Evolutionary conservation across 2,329 filamentous ascomycete species (phyloP).

Genomic region (Xylaria digitata): DNA sequence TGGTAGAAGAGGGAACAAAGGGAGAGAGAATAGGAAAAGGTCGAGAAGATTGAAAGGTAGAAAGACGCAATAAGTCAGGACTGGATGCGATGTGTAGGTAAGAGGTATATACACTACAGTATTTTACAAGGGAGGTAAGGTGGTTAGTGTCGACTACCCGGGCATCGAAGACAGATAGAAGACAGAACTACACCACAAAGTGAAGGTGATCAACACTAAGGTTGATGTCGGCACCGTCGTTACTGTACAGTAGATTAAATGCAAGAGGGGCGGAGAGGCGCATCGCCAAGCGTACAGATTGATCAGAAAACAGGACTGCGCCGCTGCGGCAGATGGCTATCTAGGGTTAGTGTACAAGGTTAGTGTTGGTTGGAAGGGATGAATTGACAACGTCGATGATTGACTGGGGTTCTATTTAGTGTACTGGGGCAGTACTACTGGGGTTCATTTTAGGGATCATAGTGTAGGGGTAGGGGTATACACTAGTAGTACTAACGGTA

Average conservation of each 20-base stretch:
- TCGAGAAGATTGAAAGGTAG: background rate
- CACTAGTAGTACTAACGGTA: background rate
- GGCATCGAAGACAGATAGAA: background rate
- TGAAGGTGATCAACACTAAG: background rate
- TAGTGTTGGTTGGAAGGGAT: slow-evolving; percentile 1
- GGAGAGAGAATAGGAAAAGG: background rate
- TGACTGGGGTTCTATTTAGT: too few species aligned
- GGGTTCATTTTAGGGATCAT: too few species aligned
- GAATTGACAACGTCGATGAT: slow-evolving; percentile 2
- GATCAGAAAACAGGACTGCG: slow-evolving; percentile 9
- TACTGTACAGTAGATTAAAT: slow-evolving; percentile 22
- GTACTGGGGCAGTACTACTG: too few species aligned
- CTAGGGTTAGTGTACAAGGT: background rate
- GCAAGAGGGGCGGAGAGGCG: slow-evolving; percentile 24
- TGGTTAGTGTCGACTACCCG: background rate
- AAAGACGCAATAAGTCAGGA: background rate
- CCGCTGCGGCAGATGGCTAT: slow-evolving; percentile 19
- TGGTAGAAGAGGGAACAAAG: background rate
- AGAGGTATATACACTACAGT: slow-evolving; percentile 8
- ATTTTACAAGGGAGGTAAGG: slow-evolving; percentile 9
- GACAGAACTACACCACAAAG: too few species aligned
- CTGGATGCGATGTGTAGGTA: background rate
- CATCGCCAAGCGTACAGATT: slow-evolving; percentile 32
- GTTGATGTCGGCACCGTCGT: background rate
- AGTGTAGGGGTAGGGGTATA: too few species aligned